These are phyloP conservation scores for Colletotrichum salicis DNA, from an alignment of 2,329 filamentous ascomycete genomes.

Conservation along the genomic window DNA sequence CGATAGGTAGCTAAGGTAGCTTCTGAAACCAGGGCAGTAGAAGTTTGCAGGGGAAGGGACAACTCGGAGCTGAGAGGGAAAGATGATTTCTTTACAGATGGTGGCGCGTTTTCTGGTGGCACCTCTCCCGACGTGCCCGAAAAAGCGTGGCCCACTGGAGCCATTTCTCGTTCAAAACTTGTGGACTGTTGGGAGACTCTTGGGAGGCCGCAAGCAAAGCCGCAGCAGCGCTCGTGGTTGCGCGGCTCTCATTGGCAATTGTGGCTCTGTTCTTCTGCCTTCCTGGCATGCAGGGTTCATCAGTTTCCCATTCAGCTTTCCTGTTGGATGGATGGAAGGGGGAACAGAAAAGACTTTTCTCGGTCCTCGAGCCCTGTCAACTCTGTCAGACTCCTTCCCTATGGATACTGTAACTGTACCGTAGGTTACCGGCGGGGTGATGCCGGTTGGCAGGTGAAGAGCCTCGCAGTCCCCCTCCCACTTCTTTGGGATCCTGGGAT, in stretches of 20 bases:
- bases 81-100: not conserved
- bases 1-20: not conserved
- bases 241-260: not conserved
- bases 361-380: not conserved
- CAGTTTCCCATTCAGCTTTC: not conserved
- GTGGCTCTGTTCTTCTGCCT: not conserved
- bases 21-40: not conserved
- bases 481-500: constrained; percentile 5
- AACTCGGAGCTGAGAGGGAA: not conserved
- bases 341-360: not conserved
- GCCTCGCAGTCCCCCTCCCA: constrained; percentile 17
- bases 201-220: not conserved
- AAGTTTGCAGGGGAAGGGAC: not conserved
- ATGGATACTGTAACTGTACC: not conserved
- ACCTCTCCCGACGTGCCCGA: constrained; percentile 21
- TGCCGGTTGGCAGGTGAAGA: constrained; percentile 31
- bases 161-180: not conserved
- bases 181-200: not conserved
- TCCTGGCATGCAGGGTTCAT: not conserved
- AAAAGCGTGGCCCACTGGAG: not conserved
- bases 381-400: not conserved
- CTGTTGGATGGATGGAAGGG: not conserved
- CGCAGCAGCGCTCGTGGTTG: not conserved
- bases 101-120: constrained; percentile 21
- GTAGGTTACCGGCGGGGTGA: constrained; percentile 15